Base-by-base conservation (phyloP, 768 basidiomycete genomes). In the Amanita subjunquillea region DNA sequence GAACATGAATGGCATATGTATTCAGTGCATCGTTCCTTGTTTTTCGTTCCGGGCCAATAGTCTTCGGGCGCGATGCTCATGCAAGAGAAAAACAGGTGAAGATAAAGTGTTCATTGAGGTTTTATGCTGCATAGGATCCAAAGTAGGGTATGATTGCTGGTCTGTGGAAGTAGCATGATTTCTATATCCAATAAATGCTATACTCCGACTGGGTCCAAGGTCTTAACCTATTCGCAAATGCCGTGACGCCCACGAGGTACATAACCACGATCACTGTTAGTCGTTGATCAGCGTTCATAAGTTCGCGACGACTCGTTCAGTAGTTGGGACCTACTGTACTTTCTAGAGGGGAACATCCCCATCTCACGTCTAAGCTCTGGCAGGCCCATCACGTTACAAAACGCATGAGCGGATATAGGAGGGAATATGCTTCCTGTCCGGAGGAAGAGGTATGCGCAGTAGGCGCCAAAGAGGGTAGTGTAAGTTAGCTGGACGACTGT, bases 341-440 rank as follows among this genome's bases (percentile, higher is more conserved):
- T 80, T 54, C 71, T 69, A 22, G 67, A 60, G 0, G 82, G 82
- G 58, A 77, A 81, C 51, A 67, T 64, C 38, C 60, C 58, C 34
- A 88, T 60, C 54, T 92, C 90, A 29, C 70, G 66, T 0, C 57
- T 61, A 23, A 85, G 75, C 49, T 82, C 75, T 2, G 95, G 96
- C 27, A 97, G 60, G 1, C 94, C 94, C 90, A 97, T 94, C 47
- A 87, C 65, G 62, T 99, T 99, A 73, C 96, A 98, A 63, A 92
- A 95, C 1, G 87, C 69, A 62, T 99, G 96, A 0, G 91, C 82
- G 7, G 77, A 67, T 51, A 93, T 75, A 2, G 93, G 73, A 1
- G 92, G 85, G 29, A 85, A 65, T 54, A 97, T 68, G 4, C 91
- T 93, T 13, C 85, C 82, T 3, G 93, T 92, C 46, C 87, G 81